Percentiles rank a stretch among this genome's conserved stretches.
Evolutionary conservation across 2,329 filamentous ascomycete species (phyloP).

Genomic region (Nigrospora sphaerica): DNA sequence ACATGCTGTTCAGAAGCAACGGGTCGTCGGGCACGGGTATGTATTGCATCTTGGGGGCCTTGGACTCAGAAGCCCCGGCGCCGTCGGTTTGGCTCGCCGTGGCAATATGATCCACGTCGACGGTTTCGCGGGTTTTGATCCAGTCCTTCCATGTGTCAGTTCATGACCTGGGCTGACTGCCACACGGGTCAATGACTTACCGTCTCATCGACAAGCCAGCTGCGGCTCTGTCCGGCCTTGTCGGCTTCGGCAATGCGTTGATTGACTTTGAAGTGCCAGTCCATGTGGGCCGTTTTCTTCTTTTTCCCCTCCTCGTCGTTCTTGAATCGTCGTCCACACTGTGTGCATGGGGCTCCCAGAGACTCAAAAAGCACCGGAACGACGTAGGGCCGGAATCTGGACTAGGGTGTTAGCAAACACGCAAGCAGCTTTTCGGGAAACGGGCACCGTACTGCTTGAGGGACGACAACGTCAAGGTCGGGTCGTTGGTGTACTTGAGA

Average conservation of each 20-base stretch:
- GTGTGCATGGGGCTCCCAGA: slow-evolving; percentile 79
- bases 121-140: slow-evolving; percentile 75
- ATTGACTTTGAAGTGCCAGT: slow-evolving; percentile 97
- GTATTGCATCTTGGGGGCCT: slow-evolving; percentile 57
- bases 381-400: slow-evolving; percentile 66
- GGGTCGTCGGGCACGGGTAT: slow-evolving; percentile 79
- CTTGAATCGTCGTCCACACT: slow-evolving; percentile 83
- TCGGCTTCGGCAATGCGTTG: slow-evolving; percentile 80
- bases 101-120: slow-evolving; percentile 54
- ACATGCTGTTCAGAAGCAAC: slow-evolving; percentile 66
- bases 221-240: slow-evolving; percentile 81
- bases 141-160: slow-evolving; percentile 59
- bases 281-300: slow-evolving; percentile 86
- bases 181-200: slow-evolving; percentile 37
- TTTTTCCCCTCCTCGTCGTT: slow-evolving; percentile 70
- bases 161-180: not conserved
- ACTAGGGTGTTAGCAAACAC: not conserved
- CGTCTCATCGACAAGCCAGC: slow-evolving; percentile 89
- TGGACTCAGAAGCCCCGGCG: slow-evolving; percentile 30
- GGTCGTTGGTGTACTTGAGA: slow-evolving; percentile 34
- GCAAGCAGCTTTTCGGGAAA: not conserved
- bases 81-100: slow-evolving; percentile 27
- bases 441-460: slow-evolving; percentile 62
- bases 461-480: slow-evolving; percentile 58
- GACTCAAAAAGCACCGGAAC: slow-evolving; percentile 71